These are phyloP conservation scores for Arabidopsis lyrata DNA, from an alignment of 441 rosid genomes.

Conservation along the genomic window DNA sequence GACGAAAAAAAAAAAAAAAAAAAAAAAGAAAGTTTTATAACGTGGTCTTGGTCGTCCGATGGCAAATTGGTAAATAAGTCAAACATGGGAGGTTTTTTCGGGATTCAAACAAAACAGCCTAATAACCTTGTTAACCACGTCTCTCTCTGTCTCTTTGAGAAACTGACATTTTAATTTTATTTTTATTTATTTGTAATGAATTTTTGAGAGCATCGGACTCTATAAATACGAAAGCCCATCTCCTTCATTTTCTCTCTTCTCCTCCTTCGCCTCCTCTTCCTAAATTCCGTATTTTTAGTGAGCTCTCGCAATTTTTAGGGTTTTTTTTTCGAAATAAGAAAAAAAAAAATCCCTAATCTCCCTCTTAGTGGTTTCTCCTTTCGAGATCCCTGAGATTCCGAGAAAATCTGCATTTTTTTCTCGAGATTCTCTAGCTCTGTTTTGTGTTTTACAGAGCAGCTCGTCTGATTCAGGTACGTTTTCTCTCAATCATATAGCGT, in stretches of 20 bases:
- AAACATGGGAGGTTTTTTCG: no score
- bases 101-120: no score
- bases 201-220: slow-evolving; percentile 12
- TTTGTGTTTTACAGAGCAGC: not conserved
- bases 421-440: not conserved
- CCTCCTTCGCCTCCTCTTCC: slow-evolving; percentile 12
- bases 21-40: no score
- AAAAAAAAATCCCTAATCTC: not conserved
- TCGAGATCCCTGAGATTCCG: slow-evolving; percentile 19
- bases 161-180: no score
- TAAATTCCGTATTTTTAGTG: slow-evolving; percentile 18
- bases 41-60: no score
- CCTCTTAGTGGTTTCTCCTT: slow-evolving; percentile 22
- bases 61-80: no score
- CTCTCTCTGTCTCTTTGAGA: no score
- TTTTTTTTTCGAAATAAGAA: not conserved
- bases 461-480: slow-evolving; percentile 26
- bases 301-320: slow-evolving; percentile 17
- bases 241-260: slow-evolving; percentile 39
- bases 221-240: slow-evolving; percentile 41
- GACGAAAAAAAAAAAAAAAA: no score
- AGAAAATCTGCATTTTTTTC: slow-evolving; percentile 30
- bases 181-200: no score
- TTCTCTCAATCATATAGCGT: not conserved
- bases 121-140: no score